These are phyloP conservation scores for Aspergillus proliferans DNA, from an alignment of 2,329 filamentous ascomycete genomes.

Conservation along the genomic window DNA sequence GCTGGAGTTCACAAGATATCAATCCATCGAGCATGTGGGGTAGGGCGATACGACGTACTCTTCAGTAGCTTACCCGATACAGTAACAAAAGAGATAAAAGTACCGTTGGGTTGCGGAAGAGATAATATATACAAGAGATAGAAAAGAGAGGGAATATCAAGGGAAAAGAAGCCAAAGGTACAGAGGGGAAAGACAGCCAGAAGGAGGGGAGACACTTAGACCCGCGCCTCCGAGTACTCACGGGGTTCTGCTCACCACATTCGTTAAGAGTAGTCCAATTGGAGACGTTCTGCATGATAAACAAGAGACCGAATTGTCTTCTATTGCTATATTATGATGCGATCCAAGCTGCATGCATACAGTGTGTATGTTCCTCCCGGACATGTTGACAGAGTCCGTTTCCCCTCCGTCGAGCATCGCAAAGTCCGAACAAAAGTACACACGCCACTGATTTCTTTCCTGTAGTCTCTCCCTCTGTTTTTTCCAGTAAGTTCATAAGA, in stretches of 20 bases:
- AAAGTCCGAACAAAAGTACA: neutral
- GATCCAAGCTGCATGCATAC: neutral
- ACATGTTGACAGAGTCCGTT: neutral
- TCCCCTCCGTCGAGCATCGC: neutral
- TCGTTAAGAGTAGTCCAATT: neutral
- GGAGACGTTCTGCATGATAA: neutral
- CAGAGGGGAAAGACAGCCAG: neutral
- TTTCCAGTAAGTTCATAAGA: no score
- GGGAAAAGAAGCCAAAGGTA: slow-evolving; percentile 1
- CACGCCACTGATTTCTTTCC: neutral
- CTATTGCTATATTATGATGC: neutral
- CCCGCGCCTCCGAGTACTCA: neutral
- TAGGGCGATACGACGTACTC: neutral
- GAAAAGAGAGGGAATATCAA: slow-evolving; percentile 1
- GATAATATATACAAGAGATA: neutral
- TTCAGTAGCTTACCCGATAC: neutral
- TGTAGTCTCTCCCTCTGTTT: neutral
- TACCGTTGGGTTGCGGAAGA: neutral
- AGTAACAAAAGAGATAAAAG: neutral
- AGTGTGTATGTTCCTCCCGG: neutral
- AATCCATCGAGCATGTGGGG: neutral
- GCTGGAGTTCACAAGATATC: neutral
- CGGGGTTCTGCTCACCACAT: neutral
- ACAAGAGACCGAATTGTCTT: neutral
- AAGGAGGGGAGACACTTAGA: neutral